A percentile compares a stretch with the other conserved stretches of the same genome.
These are phyloP conservation scores for Suillus fuscotomentosus DNA, from an alignment of 768 basidiomycete genomes.

Conservation along the genomic window DNA sequence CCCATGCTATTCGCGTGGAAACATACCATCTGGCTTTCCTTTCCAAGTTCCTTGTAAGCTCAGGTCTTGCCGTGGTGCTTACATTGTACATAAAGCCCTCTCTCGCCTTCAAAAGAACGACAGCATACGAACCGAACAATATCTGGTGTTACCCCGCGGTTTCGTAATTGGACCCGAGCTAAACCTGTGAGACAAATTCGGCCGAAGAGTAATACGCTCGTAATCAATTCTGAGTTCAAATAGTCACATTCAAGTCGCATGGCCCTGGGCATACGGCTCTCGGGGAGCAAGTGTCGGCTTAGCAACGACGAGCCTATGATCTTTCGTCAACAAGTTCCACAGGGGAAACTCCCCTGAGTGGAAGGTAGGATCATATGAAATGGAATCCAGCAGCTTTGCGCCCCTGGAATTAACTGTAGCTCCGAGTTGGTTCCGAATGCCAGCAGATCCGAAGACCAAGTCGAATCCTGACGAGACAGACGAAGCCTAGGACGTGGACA, in stretches of 20 bases:
- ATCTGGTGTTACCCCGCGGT: slow-evolving; percentile 12
- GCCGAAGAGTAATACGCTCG: slow-evolving; percentile 12
- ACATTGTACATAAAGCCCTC: slow-evolving; percentile 12
- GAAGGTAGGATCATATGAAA: not conserved
- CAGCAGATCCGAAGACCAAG: not conserved
- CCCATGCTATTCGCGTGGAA: slow-evolving; percentile 7
- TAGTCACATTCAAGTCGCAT: slow-evolving; percentile 10
- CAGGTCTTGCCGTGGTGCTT: not conserved
- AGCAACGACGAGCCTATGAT: slow-evolving; percentile 2
- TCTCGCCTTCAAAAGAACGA: slow-evolving; percentile 10
- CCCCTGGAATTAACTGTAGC: not conserved
- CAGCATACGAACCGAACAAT: slow-evolving; percentile 4
- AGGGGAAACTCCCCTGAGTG: not conserved
- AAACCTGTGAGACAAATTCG: slow-evolving; percentile 13
- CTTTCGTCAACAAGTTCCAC: not conserved
- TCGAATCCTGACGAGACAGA: not conserved
- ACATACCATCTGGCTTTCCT: not conserved
- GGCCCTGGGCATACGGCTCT: slow-evolving; percentile 10
- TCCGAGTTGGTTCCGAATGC: not conserved
- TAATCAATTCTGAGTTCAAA: slow-evolving; percentile 15
- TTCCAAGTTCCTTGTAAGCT: slow-evolving; percentile 1
- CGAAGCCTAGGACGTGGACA: not conserved
- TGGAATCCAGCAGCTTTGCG: not conserved
- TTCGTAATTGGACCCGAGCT: slow-evolving; percentile 17
- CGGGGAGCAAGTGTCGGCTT: not conserved